phyloP scores from a whole-genome alignment of 495 filamentous ascomycete genomes.

The Hyaloscypha variabilis region DNA sequence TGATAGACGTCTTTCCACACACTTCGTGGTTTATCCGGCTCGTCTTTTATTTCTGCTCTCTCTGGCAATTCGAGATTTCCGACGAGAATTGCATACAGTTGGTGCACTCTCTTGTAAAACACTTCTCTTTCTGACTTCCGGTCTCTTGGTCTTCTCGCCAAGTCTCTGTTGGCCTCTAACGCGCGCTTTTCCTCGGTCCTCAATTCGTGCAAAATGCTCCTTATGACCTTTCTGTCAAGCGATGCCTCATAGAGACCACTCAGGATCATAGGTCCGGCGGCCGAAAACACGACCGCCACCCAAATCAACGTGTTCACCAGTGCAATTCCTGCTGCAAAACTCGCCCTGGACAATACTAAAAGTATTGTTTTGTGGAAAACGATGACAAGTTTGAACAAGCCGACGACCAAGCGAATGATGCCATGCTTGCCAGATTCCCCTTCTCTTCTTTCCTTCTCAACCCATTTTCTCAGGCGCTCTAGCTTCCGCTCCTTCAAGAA shows the following conservation, averaged over 20 bases:
- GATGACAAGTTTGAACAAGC: conserved; percentile 8
- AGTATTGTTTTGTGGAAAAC: conserved; percentile 28
- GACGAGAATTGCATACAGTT: conserved; percentile 13
- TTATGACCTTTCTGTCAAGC: conserved; percentile 35
- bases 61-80: conserved; percentile 12
- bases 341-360: conserved; percentile 26
- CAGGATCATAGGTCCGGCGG: conserved; percentile 40
- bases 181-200: background rate
- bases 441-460: conserved; percentile 26
- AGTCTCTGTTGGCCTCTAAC: background rate
- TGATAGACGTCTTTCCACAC: conserved; percentile 14
- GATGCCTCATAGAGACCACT: conserved; percentile 44
- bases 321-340: conserved; percentile 33
- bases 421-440: background rate
- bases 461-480: background rate
- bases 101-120: conserved; percentile 9
- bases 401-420: background rate
- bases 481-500: conserved; percentile 36
- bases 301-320: conserved; percentile 40
- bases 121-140: background rate
- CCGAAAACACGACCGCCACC: conserved; percentile 35
- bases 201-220: background rate
- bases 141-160: background rate
- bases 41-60: background rate
- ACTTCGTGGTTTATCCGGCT: background rate